Conservation (phyloP, 257 asterid species). For the Anisodus tanguticus region DNA sequence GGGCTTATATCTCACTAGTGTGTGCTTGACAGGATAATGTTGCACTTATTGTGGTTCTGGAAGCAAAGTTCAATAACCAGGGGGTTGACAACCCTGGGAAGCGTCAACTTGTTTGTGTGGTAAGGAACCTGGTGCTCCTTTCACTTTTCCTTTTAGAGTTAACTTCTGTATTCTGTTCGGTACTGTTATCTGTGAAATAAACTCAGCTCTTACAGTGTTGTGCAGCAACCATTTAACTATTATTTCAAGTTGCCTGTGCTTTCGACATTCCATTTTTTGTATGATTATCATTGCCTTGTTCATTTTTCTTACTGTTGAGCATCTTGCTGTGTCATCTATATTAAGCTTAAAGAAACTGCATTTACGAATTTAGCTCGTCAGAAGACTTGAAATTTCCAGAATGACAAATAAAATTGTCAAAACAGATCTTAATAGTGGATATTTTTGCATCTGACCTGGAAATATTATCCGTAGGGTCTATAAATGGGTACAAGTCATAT, state of each 20-base stretch:
- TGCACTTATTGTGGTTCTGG: constrained; percentile 89
- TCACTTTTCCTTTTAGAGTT: constrained; percentile 3
- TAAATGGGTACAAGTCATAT: background rate
- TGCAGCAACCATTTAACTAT: background rate
- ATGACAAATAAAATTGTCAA: background rate
- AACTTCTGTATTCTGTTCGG: constrained; percentile 25
- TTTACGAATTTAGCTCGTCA: background rate
- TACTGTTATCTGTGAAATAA: background rate
- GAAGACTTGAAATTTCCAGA: background rate
- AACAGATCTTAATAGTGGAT: background rate
- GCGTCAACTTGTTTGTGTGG: constrained; percentile 99
- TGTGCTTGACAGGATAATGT: constrained; percentile 69
- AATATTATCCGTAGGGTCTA: background rate
- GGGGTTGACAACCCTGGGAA: constrained; percentile 76
- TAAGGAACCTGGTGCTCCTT: constrained; percentile 44
- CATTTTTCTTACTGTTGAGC: background rate
- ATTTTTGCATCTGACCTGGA: constrained; percentile 17
- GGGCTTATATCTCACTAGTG: background rate
- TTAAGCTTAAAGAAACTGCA: constrained; percentile 18
- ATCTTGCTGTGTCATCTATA: background rate
- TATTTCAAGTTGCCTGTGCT: constrained; percentile 21
- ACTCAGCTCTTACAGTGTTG: background rate
- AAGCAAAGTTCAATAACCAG: constrained; percentile 86
- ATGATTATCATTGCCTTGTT: background rate
- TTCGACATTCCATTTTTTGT: background rate